Conservation (phyloP, 2,329 filamentous ascomycete species). For the Colletotrichum australisinense region DNA sequence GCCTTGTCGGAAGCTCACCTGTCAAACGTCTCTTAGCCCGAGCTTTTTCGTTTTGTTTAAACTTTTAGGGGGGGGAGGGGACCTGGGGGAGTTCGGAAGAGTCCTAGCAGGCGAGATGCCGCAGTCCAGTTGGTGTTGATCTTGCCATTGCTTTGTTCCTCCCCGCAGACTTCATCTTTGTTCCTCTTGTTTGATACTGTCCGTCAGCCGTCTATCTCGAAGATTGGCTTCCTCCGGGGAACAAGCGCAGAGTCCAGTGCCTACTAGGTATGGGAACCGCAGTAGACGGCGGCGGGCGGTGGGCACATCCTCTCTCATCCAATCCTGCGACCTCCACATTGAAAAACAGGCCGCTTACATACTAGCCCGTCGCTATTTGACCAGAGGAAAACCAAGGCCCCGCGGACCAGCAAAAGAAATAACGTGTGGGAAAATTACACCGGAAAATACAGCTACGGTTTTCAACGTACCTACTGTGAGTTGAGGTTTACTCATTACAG, state of each 20-base stretch:
- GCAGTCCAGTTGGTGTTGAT: not conserved
- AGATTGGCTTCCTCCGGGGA: not conserved
- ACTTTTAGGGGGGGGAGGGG: not conserved
- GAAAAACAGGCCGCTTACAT: not conserved
- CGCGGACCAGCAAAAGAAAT: not conserved
- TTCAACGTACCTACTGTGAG: not conserved
- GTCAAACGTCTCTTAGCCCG: constrained; percentile 1
- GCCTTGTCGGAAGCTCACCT: constrained; percentile 5
- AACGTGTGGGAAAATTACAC: not conserved
- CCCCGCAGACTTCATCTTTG: not conserved
- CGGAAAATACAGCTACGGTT: not conserved
- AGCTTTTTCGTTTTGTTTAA: not conserved
- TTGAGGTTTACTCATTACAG: not conserved
- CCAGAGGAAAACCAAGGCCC: not conserved
- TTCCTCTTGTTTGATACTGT: not conserved
- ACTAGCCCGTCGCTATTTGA: constrained; percentile 11
- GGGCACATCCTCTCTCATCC: not conserved
- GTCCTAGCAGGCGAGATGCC: not conserved
- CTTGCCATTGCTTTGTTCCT: not conserved
- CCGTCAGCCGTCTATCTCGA: not conserved
- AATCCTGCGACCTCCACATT: not conserved
- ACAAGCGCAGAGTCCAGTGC: not conserved
- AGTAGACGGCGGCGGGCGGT: not conserved
- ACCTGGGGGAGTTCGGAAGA: not conserved
- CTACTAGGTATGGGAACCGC: not conserved